phyloP scores from a whole-genome alignment of 768 basidiomycete species.

The Tricholomella constricta region DNA sequence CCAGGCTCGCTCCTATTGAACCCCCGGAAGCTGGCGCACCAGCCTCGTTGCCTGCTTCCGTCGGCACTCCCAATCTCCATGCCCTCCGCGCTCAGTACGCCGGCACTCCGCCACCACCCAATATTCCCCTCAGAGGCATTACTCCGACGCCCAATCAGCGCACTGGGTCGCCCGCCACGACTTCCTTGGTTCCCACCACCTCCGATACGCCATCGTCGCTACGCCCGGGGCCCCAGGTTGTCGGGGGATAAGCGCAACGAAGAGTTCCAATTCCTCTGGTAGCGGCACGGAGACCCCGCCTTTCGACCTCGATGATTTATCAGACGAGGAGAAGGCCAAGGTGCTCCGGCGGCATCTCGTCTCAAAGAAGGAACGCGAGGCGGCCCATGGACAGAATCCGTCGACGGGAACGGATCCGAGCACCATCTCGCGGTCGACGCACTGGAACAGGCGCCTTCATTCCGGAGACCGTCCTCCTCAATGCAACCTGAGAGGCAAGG shows the following conservation, averaged over 20 bases:
- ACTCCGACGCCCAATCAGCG: conserved; percentile 18
- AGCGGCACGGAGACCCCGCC: conserved; percentile 32
- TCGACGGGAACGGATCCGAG: conserved; percentile 29
- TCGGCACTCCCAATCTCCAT: conserved; percentile 67
- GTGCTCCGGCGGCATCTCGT: conserved; percentile 83
- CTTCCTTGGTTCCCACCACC: not conserved
- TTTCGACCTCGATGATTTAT: conserved; percentile 57
- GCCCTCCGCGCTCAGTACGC: conserved; percentile 65
- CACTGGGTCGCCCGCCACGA: conserved; percentile 14
- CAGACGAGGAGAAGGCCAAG: conserved; percentile 83
- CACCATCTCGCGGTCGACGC: conserved; percentile 28
- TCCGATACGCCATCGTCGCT: conserved; percentile 13
- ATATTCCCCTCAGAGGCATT: conserved; percentile 49
- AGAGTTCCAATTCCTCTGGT: conserved; percentile 25
- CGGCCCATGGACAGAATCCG: conserved; percentile 25
- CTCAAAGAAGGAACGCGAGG: conserved; percentile 64
- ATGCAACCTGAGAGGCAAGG: conserved; percentile 42
- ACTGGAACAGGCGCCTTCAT: conserved; percentile 20
- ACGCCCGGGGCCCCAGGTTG: conserved; percentile 15
- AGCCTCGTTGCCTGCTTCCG: conserved; percentile 37
- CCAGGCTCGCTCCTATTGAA: conserved; percentile 20
- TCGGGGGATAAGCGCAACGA: conserved; percentile 35
- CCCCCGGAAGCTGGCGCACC: conserved; percentile 21
- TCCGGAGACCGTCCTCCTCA: conserved; percentile 32
- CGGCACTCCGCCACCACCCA: conserved; percentile 58